These are phyloP conservation scores for Candida montana DNA, from an alignment of 805 yeast species.

Conservation along the genomic window DNA sequence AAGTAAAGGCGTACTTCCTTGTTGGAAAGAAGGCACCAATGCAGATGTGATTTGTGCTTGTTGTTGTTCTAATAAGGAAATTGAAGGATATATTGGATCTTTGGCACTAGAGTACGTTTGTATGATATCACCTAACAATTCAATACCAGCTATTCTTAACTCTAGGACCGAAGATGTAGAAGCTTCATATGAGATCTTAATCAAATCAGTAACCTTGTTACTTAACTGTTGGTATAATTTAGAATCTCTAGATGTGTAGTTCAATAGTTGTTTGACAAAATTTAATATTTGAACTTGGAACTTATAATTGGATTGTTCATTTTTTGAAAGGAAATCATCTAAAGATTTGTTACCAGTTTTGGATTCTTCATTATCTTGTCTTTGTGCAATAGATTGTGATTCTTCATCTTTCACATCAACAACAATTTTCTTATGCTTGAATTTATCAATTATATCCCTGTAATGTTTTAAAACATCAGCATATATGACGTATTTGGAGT, in stretches of 20 bases:
- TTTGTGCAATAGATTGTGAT: slow-evolving; percentile 37
- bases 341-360: slow-evolving; percentile 11
- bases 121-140: slow-evolving; percentile 58
- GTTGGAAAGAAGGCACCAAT: slow-evolving; percentile 75
- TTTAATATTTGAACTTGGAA: slow-evolving; percentile 44
- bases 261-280: slow-evolving; percentile 39
- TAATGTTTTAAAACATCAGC: slow-evolving; percentile 38
- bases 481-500: slow-evolving; percentile 38
- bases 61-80: slow-evolving; percentile 77
- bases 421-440: slow-evolving; percentile 27
- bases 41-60: slow-evolving; percentile 94
- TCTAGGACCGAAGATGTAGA: slow-evolving; percentile 64
- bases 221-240: slow-evolving; percentile 37
- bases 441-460: slow-evolving; percentile 34
- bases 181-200: slow-evolving; percentile 74
- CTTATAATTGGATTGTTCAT: slow-evolving; percentile 54
- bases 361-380: slow-evolving; percentile 14
- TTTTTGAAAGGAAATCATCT: slow-evolving; percentile 14
- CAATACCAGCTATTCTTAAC: slow-evolving; percentile 61
- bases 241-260: slow-evolving; percentile 33
- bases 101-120: slow-evolving; percentile 51
- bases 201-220: slow-evolving; percentile 53
- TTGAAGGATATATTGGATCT: slow-evolving; percentile 70
- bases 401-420: slow-evolving; percentile 42
- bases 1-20: slow-evolving; percentile 65